Percentiles rank a stretch among this genome's conserved stretches.
These are phyloP conservation scores for Chlamydomonas sphaeroides DNA, from an alignment of 139 green algal species.

Conservation along the genomic window DNA sequence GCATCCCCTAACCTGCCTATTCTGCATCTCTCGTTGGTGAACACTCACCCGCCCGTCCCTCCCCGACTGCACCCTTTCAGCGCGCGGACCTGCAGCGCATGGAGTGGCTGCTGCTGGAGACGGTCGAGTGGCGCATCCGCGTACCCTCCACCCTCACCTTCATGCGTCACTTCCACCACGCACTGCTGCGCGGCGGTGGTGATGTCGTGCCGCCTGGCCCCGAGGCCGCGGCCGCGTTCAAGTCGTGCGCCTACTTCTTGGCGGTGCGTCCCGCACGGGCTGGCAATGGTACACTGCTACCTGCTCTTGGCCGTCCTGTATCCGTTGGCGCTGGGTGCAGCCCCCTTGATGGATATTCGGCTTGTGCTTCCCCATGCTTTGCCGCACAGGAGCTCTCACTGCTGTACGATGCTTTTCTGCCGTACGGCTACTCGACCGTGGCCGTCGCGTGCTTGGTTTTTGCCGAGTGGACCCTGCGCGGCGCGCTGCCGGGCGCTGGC, in stretches of 20 bases:
- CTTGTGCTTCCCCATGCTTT: too few relatives aligned
- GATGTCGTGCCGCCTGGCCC: neutral
- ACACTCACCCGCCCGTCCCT: neutral
- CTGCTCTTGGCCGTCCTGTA: neutral
- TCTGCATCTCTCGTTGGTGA: too few relatives aligned
- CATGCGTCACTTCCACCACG: conserved; percentile 18
- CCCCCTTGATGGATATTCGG: neutral
- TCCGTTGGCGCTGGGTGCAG: neutral
- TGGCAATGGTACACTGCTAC: neutral
- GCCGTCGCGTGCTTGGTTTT: conserved; percentile 16
- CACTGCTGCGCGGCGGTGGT: neutral
- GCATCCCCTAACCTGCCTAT: too few relatives aligned
- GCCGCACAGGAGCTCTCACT: conserved; percentile 21
- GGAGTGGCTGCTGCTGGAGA: conserved; percentile 41
- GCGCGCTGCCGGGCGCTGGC: too few relatives aligned
- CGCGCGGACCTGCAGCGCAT: conserved; percentile 23
- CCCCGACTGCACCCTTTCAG: neutral
- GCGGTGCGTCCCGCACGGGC: neutral
- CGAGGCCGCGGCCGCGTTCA: neutral
- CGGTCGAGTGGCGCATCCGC: conserved; percentile 37
- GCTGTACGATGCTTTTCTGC: conserved; percentile 16
- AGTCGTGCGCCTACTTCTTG: neutral
- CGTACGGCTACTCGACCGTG: conserved; percentile 29
- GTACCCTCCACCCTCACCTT: conserved; percentile 27
- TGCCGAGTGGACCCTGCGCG: neutral